Conservation (phyloP, 306 rosid genomes). For the Gastrolobium bilobum region DNA sequence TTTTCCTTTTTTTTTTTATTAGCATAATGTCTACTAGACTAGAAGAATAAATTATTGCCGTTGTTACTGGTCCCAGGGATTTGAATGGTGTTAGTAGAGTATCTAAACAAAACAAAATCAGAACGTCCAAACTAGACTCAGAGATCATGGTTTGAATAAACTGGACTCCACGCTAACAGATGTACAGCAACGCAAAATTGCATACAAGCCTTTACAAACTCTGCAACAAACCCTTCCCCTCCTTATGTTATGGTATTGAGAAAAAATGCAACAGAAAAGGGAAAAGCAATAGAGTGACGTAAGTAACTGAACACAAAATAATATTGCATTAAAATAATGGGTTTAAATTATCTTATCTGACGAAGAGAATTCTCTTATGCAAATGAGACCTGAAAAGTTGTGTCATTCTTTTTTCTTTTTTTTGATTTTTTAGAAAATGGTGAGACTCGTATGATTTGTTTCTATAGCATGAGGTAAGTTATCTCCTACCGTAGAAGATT, state of each 20-base stretch:
- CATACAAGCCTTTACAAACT: slow-evolving; percentile 28
- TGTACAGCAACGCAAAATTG: not conserved
- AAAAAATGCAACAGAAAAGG: not conserved
- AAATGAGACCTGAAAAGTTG: too few species aligned
- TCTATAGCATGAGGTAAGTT: too few species aligned
- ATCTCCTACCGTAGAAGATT: too few species aligned
- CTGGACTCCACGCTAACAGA: not conserved
- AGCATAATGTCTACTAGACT: slow-evolving; percentile 7
- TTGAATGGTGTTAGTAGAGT: slow-evolving; percentile 1
- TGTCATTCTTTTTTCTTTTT: too few species aligned
- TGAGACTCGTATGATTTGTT: too few species aligned
- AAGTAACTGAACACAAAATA: too few species aligned
- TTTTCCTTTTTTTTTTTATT: slow-evolving; percentile 2
- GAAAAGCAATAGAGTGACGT: not conserved
- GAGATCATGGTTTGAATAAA: slow-evolving; percentile 14
- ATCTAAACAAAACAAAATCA: not conserved
- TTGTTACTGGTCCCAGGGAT: slow-evolving; percentile 4
- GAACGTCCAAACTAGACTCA: not conserved
- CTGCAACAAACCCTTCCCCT: not conserved
- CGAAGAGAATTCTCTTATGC: too few species aligned
- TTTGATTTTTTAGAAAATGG: too few species aligned
- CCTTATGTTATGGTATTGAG: not conserved
- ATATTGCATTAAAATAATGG: too few species aligned
- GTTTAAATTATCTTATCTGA: too few species aligned
- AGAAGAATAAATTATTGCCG: not conserved